Percentiles rank a stretch among this genome's conserved stretches.
These are phyloP conservation scores for Penicillium sp. DNA, from an alignment of 2,329 filamentous ascomycete genomes.

Conservation along the genomic window DNA sequence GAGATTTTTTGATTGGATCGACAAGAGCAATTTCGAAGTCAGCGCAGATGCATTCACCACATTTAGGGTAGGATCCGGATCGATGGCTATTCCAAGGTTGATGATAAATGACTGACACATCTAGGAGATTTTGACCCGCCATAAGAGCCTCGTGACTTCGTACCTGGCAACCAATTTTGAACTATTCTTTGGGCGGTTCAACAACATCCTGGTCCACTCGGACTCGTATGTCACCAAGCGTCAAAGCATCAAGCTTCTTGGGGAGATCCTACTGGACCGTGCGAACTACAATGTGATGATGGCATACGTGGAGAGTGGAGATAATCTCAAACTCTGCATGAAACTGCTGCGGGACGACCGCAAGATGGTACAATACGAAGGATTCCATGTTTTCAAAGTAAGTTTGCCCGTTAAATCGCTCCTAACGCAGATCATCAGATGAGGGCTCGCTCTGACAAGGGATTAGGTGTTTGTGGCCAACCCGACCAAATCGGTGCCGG, in stretches of 20 bases:
- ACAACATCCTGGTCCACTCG: conserved; percentile 80
- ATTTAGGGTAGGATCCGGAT: conserved; percentile 68
- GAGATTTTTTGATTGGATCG: conserved; percentile 96
- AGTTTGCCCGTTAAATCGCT: conserved; percentile 6
- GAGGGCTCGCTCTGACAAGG: conserved; percentile 18
- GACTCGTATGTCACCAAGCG: conserved; percentile 97
- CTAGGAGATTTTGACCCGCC: conserved; percentile 90
- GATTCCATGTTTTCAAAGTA: conserved; percentile 97
- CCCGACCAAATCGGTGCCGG: conserved; percentile 93
- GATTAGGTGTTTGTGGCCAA: conserved; percentile 89
- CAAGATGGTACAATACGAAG: conserved; percentile 99
- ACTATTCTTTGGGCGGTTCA: conserved; percentile 88
- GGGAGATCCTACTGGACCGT: conserved; percentile 88
- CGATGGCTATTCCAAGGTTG: not conserved
- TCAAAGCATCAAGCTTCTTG: conserved; percentile 94
- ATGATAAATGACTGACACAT: not conserved
- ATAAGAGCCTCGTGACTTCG: conserved; percentile 84
- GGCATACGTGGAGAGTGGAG: conserved; percentile 87
- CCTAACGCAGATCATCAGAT: not conserved
- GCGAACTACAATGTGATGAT: conserved; percentile 99
- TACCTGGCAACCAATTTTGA: conserved; percentile 90
- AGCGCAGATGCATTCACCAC: conserved; percentile 97
- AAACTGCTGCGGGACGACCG: conserved; percentile 91
- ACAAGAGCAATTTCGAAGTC: conserved; percentile 93
- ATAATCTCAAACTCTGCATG: conserved; percentile 98